Evolutionary conservation across 2,329 filamentous ascomycete species (phyloP), one percentile per base, ranked within the genome.

Genomic region (Annulohypoxylon truncatum): DNA sequence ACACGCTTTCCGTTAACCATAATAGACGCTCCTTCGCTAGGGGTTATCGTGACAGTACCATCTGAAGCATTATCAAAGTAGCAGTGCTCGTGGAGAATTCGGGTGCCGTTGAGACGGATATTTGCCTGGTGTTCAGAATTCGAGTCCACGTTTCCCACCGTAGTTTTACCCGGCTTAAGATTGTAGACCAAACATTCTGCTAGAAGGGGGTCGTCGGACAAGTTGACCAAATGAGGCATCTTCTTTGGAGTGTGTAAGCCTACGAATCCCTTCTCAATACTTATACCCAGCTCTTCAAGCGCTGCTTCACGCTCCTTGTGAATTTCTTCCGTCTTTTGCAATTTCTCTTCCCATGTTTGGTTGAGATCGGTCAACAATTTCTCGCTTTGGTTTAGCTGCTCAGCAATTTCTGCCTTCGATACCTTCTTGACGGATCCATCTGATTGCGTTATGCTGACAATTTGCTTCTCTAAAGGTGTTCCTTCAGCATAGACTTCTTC

Each of bases 181-280:
- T 99, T 99, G 82, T 99, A 99, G 38, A 99, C 93, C 62, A 99
- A 83, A 80, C 96, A 99, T 81, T 99, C 96, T 4, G 95, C 94
- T 46, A 99, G 85, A 29, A 99, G 84, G 7, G 96, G 96, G 76
- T 96, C 92, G 76, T 96, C 92, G n/a, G 94, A 97, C 72, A 99
- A 82, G 78, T 99, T 99, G 80, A 99, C 96, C 80, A 99, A 82
- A 88, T 99, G 96, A 7, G 96, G 96, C 93, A 98, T 99, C 81
- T 97, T 97, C 82, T 99, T 99, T 0, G 96, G 96, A 18, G 94
- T 98, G 65, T 93, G 95, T 66, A 99, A 83, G 12, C 96, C 96
- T 66, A 99, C 90, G 75, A 97, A 97, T 5, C 96, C 96, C 79
- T 99, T 99, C 77, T 99, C 96, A 71, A 99, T 99, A 79, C 94